phyloP scores from a whole-genome alignment of 2,329 filamentous ascomycete genomes.

The Pestalotiopsis sp. region DNA sequence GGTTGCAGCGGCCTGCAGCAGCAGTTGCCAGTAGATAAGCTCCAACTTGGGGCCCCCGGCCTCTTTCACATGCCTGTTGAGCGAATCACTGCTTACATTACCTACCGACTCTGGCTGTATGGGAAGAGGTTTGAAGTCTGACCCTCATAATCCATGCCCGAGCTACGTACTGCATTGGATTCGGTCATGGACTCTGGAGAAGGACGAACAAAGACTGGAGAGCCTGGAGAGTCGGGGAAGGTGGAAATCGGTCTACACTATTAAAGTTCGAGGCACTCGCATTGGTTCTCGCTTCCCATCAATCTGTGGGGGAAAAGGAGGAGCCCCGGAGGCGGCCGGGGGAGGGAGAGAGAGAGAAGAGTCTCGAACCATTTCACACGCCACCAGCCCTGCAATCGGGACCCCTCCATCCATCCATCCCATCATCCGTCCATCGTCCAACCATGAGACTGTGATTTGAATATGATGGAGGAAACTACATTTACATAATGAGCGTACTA shows the following conservation, averaged over 20 bases:
- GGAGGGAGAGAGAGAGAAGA: not conserved
- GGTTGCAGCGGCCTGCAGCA: not conserved
- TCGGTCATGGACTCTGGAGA: not conserved
- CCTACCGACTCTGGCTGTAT: too few species aligned
- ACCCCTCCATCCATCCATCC: too few species aligned
- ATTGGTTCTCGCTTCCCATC: not conserved
- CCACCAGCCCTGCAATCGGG: too few species aligned
- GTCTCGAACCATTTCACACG: too few species aligned
- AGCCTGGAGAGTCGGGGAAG: not conserved
- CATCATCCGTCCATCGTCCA: too few species aligned
- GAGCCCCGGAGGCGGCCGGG: not conserved
- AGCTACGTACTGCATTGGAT: too few species aligned
- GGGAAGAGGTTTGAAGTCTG: too few species aligned
- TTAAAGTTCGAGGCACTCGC: not conserved
- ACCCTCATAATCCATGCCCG: too few species aligned
- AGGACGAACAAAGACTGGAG: not conserved
- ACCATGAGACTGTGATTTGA: too few species aligned
- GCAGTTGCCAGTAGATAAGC: not conserved
- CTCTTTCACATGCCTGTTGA: not conserved
- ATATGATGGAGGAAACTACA: too few species aligned
- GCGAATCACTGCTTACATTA: too few species aligned
- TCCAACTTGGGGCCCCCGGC: not conserved
- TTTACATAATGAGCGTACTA: too few species aligned
- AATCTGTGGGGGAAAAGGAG: not conserved
- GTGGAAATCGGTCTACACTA: not conserved